Percentiles rank a stretch among this genome's conserved stretches.
These are phyloP conservation scores for Beauveria caledonica DNA, from an alignment of 2,329 filamentous ascomycete genomes.

Conservation along the genomic window DNA sequence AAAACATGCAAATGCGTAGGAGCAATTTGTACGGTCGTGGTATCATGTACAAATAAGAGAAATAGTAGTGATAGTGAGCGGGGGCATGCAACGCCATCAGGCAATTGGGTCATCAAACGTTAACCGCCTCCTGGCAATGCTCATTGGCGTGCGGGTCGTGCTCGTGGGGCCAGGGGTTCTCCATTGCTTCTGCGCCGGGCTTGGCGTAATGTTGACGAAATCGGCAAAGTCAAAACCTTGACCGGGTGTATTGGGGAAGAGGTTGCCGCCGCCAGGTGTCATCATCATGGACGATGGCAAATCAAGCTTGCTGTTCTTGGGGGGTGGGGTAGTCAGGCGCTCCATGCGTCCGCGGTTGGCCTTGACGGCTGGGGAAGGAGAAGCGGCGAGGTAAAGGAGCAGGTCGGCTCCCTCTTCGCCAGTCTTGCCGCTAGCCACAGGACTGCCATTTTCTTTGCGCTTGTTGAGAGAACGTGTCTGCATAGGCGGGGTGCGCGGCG, in stretches of 20 bases:
- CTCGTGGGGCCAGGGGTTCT: constrained; percentile 61
- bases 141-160: constrained; percentile 47
- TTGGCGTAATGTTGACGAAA: constrained; percentile 95
- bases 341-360: constrained; percentile 49
- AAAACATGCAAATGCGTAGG: constrained; percentile 1
- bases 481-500: constrained; percentile 74
- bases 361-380: constrained; percentile 72
- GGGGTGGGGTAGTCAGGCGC: constrained; percentile 68
- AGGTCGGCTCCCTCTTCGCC: constrained; percentile 77
- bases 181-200: constrained; percentile 84
- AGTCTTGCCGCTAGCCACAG: constrained; percentile 41
- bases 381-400: constrained; percentile 78
- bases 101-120: constrained; percentile 73
- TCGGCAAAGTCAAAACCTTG: constrained; percentile 89
- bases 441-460: constrained; percentile 39
- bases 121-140: constrained; percentile 63
- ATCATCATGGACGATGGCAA: constrained; percentile 81
- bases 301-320: constrained; percentile 57
- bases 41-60: constrained; percentile 23
- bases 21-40: constrained; percentile 24
- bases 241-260: constrained; percentile 69
- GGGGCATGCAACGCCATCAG: constrained; percentile 17
- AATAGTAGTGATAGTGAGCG: not conserved
- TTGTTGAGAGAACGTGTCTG: constrained; percentile 41
- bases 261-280: constrained; percentile 65